Base-by-base conservation (phyloP, 2,329 filamentous ascomycete species). In the Aspergillus pseudoviridinutans region DNA sequence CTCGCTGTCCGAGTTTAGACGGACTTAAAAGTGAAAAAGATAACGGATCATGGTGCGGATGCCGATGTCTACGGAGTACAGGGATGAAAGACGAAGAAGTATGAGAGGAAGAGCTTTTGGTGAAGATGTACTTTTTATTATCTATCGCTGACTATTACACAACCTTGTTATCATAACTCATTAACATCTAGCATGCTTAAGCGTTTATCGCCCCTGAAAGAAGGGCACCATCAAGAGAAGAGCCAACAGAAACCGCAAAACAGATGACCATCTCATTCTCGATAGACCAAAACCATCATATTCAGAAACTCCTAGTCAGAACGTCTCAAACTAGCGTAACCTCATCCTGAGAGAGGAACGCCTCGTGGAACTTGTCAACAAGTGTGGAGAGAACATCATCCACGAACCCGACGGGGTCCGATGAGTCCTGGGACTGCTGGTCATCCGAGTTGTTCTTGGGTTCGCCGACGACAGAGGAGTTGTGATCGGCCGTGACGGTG, bases 261-360 rank as follows among this genome's bases (percentile, higher is more conserved):
- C 12, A 32, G 4, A 29, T 32, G 29, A 32, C 4, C 5, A 17
- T 38, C 32, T 14, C 32, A 17, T 3, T 17, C 14, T 38, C 32
- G 38, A 38, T 49, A 38, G 32, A 28, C 46, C 35, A 47, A 4
- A 46, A n/a, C 24, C 47, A 9, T 24, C 52, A 10, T 28, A 25
- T 17, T 17, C 42, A 46, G 44, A 12, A 22, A 28, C 28, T 17
- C 32, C 17, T 28, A 42, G 28, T 24, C 38, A 2, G 41, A 14
- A 51, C 2, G 14, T 29, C 50, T 27, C 12, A 51, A 42, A 14
- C 24, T 17, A 71, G 49, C 2, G 62, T 62, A 51, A 68, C 14
- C 56, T 73, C 70, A 58, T 73, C 71, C n/a, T 65, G 67, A 35
- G 66, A 68, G 56, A 71, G 58, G 22, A 68, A 14, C 17, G 57